A percentile compares a stretch with the other conserved stretches of the same genome.
Evolutionary conservation across 805 yeast species (phyloP).

Genomic region (Kluyveromyces aestuarii): DNA sequence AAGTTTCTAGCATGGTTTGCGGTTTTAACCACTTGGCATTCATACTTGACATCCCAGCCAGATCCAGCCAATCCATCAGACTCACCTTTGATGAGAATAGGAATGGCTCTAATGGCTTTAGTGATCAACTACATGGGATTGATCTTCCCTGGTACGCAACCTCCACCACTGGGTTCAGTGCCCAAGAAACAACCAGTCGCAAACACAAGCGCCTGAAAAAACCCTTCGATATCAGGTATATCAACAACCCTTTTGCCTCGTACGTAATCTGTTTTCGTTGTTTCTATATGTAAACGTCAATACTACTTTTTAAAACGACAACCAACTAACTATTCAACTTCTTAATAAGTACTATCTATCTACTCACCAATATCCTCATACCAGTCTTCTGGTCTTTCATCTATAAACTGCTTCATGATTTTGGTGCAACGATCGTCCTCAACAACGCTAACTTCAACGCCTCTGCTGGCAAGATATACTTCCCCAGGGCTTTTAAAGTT

Average conservation of each 20-base stretch:
- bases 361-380: conserved; percentile 64
- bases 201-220: neutral
- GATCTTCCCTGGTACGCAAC: conserved; percentile 33
- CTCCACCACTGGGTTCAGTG: conserved; percentile 6
- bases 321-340: neutral
- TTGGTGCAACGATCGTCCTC: conserved; percentile 53
- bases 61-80: conserved; percentile 29
- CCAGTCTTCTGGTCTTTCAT: conserved; percentile 73
- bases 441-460: conserved; percentile 62
- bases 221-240: no score
- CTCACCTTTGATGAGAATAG: conserved; percentile 33
- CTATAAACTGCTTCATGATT: conserved; percentile 71
- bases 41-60: conserved; percentile 18
- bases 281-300: no score
- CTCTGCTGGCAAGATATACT: conserved; percentile 53
- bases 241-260: no score
- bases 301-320: neutral
- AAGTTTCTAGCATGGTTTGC: conserved; percentile 41
- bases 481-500: conserved; percentile 76
- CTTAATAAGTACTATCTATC: neutral
- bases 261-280: no score
- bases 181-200: neutral
- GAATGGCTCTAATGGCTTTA: conserved; percentile 39
- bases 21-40: conserved; percentile 39
- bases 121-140: conserved; percentile 48